A percentile compares a stretch with the other conserved stretches of the same genome.
These are phyloP conservation scores for Malus hybrid DNA, from an alignment of 331 rosid species.

Conservation along the genomic window DNA sequence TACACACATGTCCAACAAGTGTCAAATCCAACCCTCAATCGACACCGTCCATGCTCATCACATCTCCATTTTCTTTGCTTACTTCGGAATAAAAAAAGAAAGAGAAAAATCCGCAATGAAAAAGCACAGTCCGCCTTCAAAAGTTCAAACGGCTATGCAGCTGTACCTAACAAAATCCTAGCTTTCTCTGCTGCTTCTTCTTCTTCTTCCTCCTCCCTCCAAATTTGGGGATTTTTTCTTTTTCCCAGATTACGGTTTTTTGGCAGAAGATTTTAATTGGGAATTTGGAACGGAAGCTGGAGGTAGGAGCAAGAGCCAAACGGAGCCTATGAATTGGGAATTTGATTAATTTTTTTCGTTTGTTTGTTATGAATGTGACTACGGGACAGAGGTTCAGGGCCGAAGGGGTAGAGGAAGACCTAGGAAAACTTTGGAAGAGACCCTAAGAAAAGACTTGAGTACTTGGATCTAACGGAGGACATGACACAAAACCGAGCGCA, in stretches of 20 bases:
- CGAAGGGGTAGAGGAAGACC: too few relatives aligned
- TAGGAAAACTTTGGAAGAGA: too few relatives aligned
- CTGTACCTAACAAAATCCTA: neutral
- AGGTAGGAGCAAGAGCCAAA: constrained; percentile 47
- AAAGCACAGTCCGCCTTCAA: neutral
- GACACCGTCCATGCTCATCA: neutral
- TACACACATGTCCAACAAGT: neutral
- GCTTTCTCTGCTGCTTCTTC: neutral
- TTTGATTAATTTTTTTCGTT: too few relatives aligned
- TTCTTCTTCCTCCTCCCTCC: neutral
- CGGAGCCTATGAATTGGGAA: neutral
- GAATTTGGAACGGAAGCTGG: constrained; percentile 41
- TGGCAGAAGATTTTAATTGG: neutral
- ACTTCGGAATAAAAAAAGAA: too few relatives aligned
- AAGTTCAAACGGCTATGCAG: neutral
- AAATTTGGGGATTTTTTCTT: too few relatives aligned
- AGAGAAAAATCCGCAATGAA: neutral
- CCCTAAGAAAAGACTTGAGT: too few relatives aligned
- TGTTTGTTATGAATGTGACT: too few relatives aligned
- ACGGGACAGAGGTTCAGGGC: too few relatives aligned
- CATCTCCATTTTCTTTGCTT: neutral
- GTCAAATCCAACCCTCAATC: neutral
- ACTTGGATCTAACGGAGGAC: too few relatives aligned
- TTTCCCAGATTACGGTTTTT: neutral
- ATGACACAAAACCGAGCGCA: too few relatives aligned